These are phyloP conservation scores for Meyerozyma smithsonii DNA, from an alignment of 1,139 yeast genomes.

Conservation along the genomic window DNA sequence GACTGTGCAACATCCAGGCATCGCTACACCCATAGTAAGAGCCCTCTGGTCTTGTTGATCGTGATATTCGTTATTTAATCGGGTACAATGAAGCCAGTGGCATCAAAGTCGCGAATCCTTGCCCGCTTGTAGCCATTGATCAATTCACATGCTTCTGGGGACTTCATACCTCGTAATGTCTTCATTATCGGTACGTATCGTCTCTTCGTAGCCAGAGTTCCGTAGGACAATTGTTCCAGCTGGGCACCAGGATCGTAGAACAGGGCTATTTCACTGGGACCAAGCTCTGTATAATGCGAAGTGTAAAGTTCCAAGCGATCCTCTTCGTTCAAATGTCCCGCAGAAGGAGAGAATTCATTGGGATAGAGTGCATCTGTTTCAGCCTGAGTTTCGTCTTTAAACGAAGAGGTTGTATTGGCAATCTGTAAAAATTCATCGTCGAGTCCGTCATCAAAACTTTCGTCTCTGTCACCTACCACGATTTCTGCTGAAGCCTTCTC, in stretches of 20 bases:
- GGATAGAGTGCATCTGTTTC: constrained; percentile 8
- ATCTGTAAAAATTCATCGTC: constrained; percentile 18
- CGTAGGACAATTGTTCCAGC: not conserved
- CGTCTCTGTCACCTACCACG: constrained; percentile 10
- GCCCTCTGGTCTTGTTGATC: too few relatives aligned
- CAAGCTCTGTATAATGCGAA: constrained; percentile 23
- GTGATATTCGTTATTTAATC: constrained; percentile 1
- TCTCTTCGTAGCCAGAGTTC: not conserved
- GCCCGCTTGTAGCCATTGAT: not conserved
- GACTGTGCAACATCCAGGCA: not conserved
- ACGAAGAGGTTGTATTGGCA: constrained; percentile 2
- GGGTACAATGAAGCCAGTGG: not conserved
- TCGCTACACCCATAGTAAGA: not conserved
- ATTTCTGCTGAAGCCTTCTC: not conserved
- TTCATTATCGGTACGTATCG: not conserved
- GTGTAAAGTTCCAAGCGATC: constrained; percentile 32
- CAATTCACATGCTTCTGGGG: not conserved
- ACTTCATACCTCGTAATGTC: not conserved
- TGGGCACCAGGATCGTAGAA: constrained; percentile 19
- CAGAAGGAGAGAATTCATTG: constrained; percentile 13
- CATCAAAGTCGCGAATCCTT: not conserved
- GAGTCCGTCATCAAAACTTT: constrained; percentile 26
- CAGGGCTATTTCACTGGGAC: constrained; percentile 14
- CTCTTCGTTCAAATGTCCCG: constrained; percentile 27
- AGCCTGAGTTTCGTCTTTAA: not conserved